Evolutionary conservation across 495 filamentous ascomycete species (phyloP).

Genomic region (Neurospora sp.): DNA sequence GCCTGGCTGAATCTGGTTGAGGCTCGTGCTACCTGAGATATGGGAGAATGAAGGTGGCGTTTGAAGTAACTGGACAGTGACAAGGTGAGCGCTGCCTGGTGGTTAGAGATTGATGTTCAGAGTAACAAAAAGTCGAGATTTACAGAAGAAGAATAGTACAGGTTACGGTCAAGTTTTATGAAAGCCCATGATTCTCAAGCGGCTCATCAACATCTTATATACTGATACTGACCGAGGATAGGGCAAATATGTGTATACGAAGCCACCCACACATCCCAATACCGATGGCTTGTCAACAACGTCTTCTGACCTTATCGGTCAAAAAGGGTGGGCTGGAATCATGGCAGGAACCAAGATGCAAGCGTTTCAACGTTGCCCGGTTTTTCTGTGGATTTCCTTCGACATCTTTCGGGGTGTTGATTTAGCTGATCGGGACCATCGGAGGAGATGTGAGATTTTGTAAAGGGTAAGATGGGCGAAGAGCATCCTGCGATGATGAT

Average conservation of each 20-base stretch:
- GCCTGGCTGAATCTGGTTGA: slow-evolving; percentile 5
- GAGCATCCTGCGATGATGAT: slow-evolving; percentile 1
- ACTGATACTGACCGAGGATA: background rate
- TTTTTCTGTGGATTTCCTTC: background rate
- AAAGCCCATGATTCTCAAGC: background rate
- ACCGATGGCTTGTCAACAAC: background rate
- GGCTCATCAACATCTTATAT: slow-evolving; percentile 1
- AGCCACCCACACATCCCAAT: slow-evolving; percentile 3
- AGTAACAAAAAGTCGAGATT: background rate
- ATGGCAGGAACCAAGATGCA: slow-evolving; percentile 1
- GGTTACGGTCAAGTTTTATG: background rate
- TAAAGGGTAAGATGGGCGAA: slow-evolving; percentile 4
- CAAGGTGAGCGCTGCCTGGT: slow-evolving; percentile 1
- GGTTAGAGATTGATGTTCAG: background rate
- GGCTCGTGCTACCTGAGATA: slow-evolving; percentile 11
- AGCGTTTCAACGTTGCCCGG: background rate
- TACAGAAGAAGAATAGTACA: background rate
- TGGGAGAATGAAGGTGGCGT: background rate
- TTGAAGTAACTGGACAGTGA: background rate
- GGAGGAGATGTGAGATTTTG: slow-evolving; percentile 9
- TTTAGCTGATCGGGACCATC: slow-evolving; percentile 14
- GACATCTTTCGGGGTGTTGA: slow-evolving; percentile 8
- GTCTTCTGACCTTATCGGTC: slow-evolving; percentile 16
- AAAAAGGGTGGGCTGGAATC: slow-evolving; percentile 16
- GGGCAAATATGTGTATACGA: slow-evolving; percentile 1